phyloP scores from a whole-genome alignment of 805 yeast species.

The Lachancea dasiensis region DNA sequence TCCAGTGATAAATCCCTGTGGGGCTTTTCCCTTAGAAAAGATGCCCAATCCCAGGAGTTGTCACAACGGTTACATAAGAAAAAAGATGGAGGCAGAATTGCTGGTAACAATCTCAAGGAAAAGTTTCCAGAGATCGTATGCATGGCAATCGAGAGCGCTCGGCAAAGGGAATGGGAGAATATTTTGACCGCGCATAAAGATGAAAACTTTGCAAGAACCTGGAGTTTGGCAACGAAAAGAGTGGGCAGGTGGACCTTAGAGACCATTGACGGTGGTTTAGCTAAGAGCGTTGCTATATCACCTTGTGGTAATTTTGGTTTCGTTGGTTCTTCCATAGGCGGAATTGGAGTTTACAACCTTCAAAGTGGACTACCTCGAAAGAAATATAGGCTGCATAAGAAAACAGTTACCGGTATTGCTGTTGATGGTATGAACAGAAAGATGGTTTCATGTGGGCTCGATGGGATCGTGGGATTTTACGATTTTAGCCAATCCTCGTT shows the following conservation, averaged over 20 bases:
- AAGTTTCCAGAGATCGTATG: constrained; percentile 72
- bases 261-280: constrained; percentile 75
- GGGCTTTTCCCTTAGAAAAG: constrained; percentile 89
- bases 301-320: constrained; percentile 94
- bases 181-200: constrained; percentile 83
- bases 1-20: constrained; percentile 83
- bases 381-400: constrained; percentile 62
- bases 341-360: constrained; percentile 77
- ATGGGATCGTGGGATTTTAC: constrained; percentile 83
- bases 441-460: constrained; percentile 83
- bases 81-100: constrained; percentile 43
- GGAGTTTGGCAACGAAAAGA: constrained; percentile 76
- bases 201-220: constrained; percentile 78
- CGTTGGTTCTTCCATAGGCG: constrained; percentile 84
- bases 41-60: constrained; percentile 91
- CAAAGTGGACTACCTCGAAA: constrained; percentile 86
- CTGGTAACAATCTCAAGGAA: constrained; percentile 55
- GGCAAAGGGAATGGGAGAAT: constrained; percentile 92
- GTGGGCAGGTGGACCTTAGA: constrained; percentile 67
- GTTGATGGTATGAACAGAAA: constrained; percentile 86
- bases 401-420: constrained; percentile 81
- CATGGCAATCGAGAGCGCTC: constrained; percentile 64
- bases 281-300: constrained; percentile 70
- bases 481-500: constrained; percentile 69
- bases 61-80: constrained; percentile 63